Conservation (phyloP, 441 rosid species). For the Adansonia rubrostipa region DNA sequence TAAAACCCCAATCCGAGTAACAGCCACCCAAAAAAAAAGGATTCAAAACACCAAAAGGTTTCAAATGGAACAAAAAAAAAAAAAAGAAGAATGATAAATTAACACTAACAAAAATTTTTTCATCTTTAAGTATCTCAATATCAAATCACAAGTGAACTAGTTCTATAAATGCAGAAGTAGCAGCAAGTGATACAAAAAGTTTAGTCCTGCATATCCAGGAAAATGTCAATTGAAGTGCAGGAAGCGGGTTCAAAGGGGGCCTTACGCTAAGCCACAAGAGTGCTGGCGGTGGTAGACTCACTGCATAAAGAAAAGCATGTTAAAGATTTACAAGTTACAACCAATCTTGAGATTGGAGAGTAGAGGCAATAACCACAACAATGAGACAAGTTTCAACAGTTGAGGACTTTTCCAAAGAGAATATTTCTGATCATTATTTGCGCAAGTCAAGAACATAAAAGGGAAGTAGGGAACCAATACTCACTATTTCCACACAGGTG, state of each 20-base stretch:
- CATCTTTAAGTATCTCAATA: constrained; percentile 10
- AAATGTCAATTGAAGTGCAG: background rate
- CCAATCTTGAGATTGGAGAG: background rate
- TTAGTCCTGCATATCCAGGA: constrained; percentile 1
- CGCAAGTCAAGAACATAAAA: background rate
- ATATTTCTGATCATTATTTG: background rate
- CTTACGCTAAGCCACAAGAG: constrained; percentile 51
- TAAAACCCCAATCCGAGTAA: background rate
- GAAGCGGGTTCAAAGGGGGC: background rate
- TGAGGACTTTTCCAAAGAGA: background rate
- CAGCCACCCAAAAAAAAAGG: background rate
- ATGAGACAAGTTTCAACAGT: background rate
- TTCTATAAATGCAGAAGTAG: background rate
- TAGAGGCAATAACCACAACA: background rate
- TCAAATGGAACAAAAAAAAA: background rate
- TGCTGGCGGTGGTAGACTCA: constrained; percentile 65
- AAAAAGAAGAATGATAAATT: constrained; percentile 5
- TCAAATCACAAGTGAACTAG: constrained; percentile 15
- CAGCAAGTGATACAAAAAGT: background rate
- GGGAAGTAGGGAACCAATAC: constrained; percentile 24
- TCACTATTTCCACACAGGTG: constrained; percentile 85
- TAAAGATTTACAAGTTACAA: background rate
- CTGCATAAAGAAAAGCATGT: constrained; percentile 30
- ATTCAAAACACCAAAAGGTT: background rate
- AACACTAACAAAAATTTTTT: background rate